These are phyloP conservation scores for Penicillium pancosmium DNA, from an alignment of 495 filamentous ascomycete genomes.

Conservation along the genomic window DNA sequence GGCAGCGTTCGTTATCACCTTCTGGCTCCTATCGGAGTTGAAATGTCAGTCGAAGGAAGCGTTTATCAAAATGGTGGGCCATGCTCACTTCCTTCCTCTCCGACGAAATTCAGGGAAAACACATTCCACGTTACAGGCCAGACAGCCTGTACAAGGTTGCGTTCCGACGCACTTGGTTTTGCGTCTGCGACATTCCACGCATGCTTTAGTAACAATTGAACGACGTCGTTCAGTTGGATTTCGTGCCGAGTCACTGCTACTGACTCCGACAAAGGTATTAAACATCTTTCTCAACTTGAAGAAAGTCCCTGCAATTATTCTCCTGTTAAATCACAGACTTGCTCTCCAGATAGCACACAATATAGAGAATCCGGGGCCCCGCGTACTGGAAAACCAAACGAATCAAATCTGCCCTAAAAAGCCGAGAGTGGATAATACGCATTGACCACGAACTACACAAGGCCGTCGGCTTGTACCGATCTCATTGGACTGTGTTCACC, in stretches of 20 bases:
- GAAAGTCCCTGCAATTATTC: background rate
- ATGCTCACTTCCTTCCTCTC: constrained; percentile 16
- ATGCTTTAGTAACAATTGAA: constrained; percentile 19
- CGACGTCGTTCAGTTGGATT: constrained; percentile 15
- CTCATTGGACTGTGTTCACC: background rate
- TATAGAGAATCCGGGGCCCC: constrained; percentile 22
- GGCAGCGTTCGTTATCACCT: background rate
- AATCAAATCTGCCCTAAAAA: background rate
- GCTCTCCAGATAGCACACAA: background rate
- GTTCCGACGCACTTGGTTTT: constrained; percentile 22
- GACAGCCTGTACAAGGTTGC: constrained; percentile 18
- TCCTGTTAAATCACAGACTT: background rate
- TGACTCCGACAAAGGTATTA: constrained; percentile 19
- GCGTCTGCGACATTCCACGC: constrained; percentile 19
- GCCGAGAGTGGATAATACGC: background rate
- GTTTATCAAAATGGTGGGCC: background rate
- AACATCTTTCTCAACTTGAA: constrained; percentile 8
- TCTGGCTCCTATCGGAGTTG: constrained; percentile 13
- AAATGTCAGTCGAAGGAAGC: background rate
- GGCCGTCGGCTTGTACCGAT: background rate
- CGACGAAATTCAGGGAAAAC: constrained; percentile 20
- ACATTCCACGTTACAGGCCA: constrained; percentile 21
- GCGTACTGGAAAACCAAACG: constrained; percentile 5
- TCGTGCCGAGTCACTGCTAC: constrained; percentile 3
- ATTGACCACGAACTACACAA: constrained; percentile 11